These are phyloP conservation scores for Didymella keratinophila DNA, from an alignment of 2,329 filamentous ascomycete genomes.

Conservation along the genomic window DNA sequence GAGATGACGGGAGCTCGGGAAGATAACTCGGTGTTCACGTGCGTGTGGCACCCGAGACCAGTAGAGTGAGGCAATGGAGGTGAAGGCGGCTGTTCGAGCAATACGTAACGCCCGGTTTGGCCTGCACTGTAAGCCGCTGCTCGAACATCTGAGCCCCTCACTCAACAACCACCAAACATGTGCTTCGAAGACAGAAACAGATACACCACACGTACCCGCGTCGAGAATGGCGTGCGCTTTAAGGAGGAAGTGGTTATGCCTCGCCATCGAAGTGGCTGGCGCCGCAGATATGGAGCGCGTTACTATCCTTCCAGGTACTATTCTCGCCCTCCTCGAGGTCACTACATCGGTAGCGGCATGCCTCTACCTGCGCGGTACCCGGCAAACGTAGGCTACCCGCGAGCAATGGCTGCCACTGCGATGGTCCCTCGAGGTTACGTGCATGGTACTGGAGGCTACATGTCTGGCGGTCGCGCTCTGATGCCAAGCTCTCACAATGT, in stretches of 20 bases:
- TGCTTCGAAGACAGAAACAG: constrained; percentile 35
- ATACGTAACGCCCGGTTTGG: not conserved
- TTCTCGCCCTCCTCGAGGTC: constrained; percentile 23
- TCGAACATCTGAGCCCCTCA: not conserved
- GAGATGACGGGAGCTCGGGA: not conserved
- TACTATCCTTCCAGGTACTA: constrained; percentile 45
- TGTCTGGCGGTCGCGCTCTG: constrained; percentile 25
- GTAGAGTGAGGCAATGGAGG: not conserved
- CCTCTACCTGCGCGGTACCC: constrained; percentile 20
- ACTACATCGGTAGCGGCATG: constrained; percentile 15
- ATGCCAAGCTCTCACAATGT: constrained; percentile 32
- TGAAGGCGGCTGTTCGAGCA: not conserved
- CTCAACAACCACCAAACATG: constrained; percentile 23
- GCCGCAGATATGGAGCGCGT: constrained; percentile 31
- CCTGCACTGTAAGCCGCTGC: not conserved
- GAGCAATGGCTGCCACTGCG: constrained; percentile 2
- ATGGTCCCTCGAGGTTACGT: constrained; percentile 18
- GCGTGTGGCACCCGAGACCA: not conserved
- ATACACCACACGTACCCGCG: constrained; percentile 27
- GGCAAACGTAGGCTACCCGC: constrained; percentile 15
- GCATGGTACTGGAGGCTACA: constrained; percentile 25
- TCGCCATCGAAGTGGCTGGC: constrained; percentile 28
- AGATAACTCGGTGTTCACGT: not conserved
- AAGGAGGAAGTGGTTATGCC: constrained; percentile 18
- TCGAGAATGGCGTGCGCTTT: constrained; percentile 25